These are phyloP conservation scores for Nicotiana otophora DNA, from an alignment of 257 asterid species.

Conservation along the genomic window DNA sequence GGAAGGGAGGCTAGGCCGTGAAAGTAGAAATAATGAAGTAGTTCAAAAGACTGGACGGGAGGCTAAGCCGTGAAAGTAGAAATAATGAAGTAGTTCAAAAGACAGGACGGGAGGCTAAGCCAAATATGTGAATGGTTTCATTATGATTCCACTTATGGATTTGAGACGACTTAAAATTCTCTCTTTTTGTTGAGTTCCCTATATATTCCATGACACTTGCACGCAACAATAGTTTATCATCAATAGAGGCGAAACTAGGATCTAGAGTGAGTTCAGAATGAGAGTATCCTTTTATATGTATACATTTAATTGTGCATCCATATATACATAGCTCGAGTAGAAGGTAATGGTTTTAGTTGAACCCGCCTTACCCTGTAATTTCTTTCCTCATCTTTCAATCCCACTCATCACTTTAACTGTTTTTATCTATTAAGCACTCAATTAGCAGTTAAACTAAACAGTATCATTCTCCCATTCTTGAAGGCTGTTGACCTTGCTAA, in stretches of 20 bases:
- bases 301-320: not conserved
- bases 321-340: not conserved
- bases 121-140: not conserved
- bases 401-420: not conserved
- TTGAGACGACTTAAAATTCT: not conserved
- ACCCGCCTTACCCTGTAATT: not conserved
- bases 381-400: no score
- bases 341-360: not conserved
- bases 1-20: not conserved
- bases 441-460: constrained; percentile 2
- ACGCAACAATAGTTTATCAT: not conserved
- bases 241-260: not conserved
- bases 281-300: not conserved
- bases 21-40: not conserved
- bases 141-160: not conserved
- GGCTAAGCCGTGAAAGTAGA: not conserved
- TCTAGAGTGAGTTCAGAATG: not conserved
- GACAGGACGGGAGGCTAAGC: not conserved
- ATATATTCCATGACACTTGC: not conserved
- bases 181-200: not conserved
- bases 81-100: not conserved
- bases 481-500: constrained; percentile 98
- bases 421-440: not conserved
- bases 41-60: not conserved
- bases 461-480: constrained; percentile 3